phyloP scores from a whole-genome alignment of 2,329 filamentous ascomycete genomes.

The Xylariaceae sp. region DNA sequence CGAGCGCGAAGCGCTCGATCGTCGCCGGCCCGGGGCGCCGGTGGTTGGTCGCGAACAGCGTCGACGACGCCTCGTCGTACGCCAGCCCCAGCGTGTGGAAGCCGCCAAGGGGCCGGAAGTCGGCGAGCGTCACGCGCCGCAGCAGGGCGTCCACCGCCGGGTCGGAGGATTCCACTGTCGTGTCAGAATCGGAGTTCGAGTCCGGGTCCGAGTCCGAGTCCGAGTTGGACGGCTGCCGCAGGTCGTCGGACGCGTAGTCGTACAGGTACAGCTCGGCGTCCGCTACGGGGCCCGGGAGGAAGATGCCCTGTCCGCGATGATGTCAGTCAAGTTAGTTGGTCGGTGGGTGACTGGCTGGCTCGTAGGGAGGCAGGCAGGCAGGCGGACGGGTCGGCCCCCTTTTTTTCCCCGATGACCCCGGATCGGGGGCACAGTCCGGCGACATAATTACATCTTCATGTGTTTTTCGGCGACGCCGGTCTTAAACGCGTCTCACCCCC shows the following conservation, averaged over 20 bases:
- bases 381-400: too few species aligned
- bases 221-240: too few species aligned
- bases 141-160: too few species aligned
- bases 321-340: not conserved
- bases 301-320: slow-evolving; percentile 23
- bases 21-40: slow-evolving; percentile 24
- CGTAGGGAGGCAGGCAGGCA: too few species aligned
- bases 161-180: too few species aligned
- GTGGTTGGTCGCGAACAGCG: slow-evolving; percentile 32
- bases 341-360: not conserved
- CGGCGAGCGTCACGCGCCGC: slow-evolving; percentile 16
- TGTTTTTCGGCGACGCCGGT: too few species aligned
- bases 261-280: slow-evolving; percentile 29
- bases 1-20: slow-evolving; percentile 33
- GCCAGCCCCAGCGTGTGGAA: slow-evolving; percentile 34
- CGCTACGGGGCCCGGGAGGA: slow-evolving; percentile 17
- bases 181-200: too few species aligned
- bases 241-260: slow-evolving; percentile 24
- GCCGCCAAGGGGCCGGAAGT: slow-evolving; percentile 19
- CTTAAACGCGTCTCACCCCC: too few species aligned
- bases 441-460: too few species aligned
- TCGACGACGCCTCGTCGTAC: slow-evolving; percentile 26
- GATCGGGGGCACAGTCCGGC: too few species aligned
- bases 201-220: too few species aligned
- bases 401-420: too few species aligned